A percentile compares a stretch with the other conserved stretches of the same genome.
Conservation (phyloP, 257 asterid genomes). For the Solanum lignicaule region DNA sequence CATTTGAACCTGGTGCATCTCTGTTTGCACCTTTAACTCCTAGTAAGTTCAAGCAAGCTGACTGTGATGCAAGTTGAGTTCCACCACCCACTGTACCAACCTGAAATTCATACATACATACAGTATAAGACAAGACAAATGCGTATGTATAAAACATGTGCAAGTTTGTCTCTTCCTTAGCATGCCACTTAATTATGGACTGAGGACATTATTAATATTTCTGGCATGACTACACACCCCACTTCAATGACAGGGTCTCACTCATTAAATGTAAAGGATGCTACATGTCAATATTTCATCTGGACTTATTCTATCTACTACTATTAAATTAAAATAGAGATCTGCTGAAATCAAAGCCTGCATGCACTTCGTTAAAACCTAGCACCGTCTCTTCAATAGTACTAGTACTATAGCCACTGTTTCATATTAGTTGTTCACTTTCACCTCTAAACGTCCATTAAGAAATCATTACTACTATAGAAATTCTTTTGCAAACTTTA, state of each 20-base stretch:
- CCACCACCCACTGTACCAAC: slow-evolving; percentile 56
- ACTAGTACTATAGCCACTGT: too few species aligned
- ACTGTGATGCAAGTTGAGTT: slow-evolving; percentile 42
- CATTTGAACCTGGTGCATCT: slow-evolving; percentile 31
- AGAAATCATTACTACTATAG: too few species aligned
- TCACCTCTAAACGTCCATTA: background rate
- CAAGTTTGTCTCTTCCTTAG: background rate
- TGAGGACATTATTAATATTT: background rate
- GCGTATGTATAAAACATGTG: background rate
- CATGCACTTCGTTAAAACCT: background rate
- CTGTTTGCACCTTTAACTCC: slow-evolving; percentile 45
- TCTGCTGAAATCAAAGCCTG: slow-evolving; percentile 3
- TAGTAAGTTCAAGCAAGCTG: slow-evolving; percentile 41
- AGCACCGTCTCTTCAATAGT: background rate
- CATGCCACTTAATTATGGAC: background rate
- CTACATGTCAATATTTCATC: background rate
- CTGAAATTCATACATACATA: slow-evolving; percentile 10
- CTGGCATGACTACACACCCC: background rate
- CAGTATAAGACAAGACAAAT: background rate
- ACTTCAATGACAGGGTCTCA: background rate
- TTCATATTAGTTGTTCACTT: background rate
- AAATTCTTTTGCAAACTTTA: background rate
- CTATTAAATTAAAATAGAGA: background rate
- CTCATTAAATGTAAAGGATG: background rate
- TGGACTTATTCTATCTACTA: background rate